phyloP scores from a whole-genome alignment of 352 stramenopile genomes.

The Pythium utonaiense region DNA sequence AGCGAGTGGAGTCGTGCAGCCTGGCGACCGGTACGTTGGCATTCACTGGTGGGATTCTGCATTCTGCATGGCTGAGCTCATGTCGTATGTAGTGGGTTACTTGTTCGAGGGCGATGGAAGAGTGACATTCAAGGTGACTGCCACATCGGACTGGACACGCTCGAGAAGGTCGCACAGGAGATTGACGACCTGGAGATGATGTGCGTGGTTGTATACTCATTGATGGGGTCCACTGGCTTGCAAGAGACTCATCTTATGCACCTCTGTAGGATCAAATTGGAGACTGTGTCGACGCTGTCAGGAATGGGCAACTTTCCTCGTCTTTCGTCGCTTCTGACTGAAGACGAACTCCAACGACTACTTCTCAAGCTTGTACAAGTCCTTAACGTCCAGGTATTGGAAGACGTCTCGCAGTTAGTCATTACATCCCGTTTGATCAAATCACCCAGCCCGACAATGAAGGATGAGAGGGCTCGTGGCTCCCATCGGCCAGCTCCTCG shows the following conservation, averaged over 20 bases:
- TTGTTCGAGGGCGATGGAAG: slow-evolving; percentile 46
- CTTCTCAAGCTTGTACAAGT: slow-evolving; percentile 56
- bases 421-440: slow-evolving; percentile 23
- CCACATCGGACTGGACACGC: slow-evolving; percentile 26
- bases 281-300: slow-evolving; percentile 46
- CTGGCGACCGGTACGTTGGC: slow-evolving; percentile 47
- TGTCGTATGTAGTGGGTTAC: slow-evolving; percentile 33
- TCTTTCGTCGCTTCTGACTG: slow-evolving; percentile 51
- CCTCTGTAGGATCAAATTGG: slow-evolving; percentile 80
- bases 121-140: slow-evolving; percentile 33
- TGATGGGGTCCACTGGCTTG: no score
- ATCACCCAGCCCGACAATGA: slow-evolving; percentile 6
- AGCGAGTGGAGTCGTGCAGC: slow-evolving; percentile 15
- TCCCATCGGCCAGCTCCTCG: slow-evolving; percentile 13
- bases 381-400: slow-evolving; percentile 38
- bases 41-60: no score
- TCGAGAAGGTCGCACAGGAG: slow-evolving; percentile 51
- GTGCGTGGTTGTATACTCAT: slow-evolving; percentile 26
- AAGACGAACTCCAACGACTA: slow-evolving; percentile 57
- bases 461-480: slow-evolving; percentile 15
- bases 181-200: slow-evolving; percentile 71
- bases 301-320: slow-evolving; percentile 61
- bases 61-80: no score
- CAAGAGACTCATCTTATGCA: no score
- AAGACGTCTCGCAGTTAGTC: slow-evolving; percentile 25